Evolutionary conservation across 257 asterid species (phyloP).

Genomic region (Nicotiana tabacum): DNA sequence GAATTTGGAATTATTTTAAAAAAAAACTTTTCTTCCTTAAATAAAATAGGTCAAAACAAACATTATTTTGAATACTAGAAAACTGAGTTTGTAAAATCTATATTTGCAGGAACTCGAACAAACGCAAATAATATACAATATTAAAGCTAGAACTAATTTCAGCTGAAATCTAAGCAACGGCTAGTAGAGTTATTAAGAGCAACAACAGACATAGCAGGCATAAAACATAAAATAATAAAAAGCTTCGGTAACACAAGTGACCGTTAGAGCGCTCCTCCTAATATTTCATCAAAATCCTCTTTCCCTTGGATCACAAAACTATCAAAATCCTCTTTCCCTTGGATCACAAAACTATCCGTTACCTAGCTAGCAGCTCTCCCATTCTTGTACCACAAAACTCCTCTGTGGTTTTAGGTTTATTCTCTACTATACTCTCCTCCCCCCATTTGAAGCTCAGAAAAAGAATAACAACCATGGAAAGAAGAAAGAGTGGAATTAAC

Average conservation of each 20-base stretch:
- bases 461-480: conserved; percentile 43
- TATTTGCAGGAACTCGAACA: background rate
- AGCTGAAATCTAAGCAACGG: background rate
- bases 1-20: background rate
- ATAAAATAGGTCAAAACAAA: background rate
- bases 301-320: background rate
- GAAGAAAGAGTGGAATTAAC: conserved; percentile 80
- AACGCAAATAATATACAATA: background rate
- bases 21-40: background rate
- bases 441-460: background rate
- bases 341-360: conserved; percentile 7
- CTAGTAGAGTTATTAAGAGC: background rate
- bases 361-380: background rate
- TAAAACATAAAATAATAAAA: background rate
- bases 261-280: conserved; percentile 33
- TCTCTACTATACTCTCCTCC: background rate
- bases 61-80: background rate
- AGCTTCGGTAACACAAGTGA: conserved; percentile 32
- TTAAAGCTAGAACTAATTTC: background rate
- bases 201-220: background rate
- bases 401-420: conserved; percentile 11
- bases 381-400: background rate
- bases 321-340: background rate
- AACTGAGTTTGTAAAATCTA: background rate
- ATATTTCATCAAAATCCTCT: conserved; percentile 9